Base-by-base conservation (phyloP, 108 stramenopile genomes). In the Skeletonema tropicum region DNA sequence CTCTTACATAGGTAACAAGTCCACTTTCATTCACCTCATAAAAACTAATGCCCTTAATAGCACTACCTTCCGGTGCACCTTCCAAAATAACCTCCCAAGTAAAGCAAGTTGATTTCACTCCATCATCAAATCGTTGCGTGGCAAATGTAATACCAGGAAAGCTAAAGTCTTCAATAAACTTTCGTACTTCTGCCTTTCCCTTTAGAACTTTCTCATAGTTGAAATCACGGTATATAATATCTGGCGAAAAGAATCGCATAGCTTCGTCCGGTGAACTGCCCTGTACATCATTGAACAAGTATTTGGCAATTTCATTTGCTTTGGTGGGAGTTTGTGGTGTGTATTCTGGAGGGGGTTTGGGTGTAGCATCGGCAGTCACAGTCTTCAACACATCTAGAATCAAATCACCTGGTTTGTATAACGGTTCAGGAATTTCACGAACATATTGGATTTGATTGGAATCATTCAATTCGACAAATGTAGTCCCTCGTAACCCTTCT, bases 1-100 rank as follows among this genome's bases (percentile, higher is more conserved):
- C 92, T 45, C 87, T 79, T 2, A 89, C 91, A 72, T 92, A 92
- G 2, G 66, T 72, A 46, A 90, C 70, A 39, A 82, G 63, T 59
- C 85, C 75, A 25, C 73, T 79, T 15, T 88, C 80, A 83, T 90
- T 77, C 6, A 92, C 45, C 67, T 89, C 85, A 61, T 92, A 92
- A 70, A 92, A 92, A 46, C 86, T 87, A 57, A 92, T 88, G 12
- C 92, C 92, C 75, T 89, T 90, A 69, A 90, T 83, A n/a, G 92
- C 65, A 32, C 66, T 68, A 3, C 75, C 75, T 46, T 87, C 83
- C 11, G 77, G 75, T 29, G 85, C 84, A 25, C 84, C 89, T 13
- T 77, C 86, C 65, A 92, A 60, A 26, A 83, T 66, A 6, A 92
- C 88, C 29, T 92, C 89, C 92, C 92, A 92, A 41, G 89, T 92